Base-by-base conservation (phyloP, 2,329 filamentous ascomycete species). In the Stachybotrys chlorohalonatus region DNA sequence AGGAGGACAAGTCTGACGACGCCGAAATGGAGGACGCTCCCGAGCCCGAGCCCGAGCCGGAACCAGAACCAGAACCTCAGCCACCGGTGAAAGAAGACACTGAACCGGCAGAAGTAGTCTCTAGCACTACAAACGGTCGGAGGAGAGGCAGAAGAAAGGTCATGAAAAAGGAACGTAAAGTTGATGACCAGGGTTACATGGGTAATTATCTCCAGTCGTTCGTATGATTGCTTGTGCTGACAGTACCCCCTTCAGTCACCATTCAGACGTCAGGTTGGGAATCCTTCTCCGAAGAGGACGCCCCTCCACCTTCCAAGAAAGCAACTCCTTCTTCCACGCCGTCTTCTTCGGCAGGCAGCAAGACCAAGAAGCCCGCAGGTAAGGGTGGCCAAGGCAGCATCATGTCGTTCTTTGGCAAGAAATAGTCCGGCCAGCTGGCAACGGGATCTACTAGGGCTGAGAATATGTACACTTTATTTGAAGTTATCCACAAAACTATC, bases 361-460 rank as follows among this genome's bases (percentile, higher is more conserved):
- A 79, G 61, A 68, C 76, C 30, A 84, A 80, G 63, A 87, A 86
- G 66, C 63, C 73, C 17, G 72, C 72, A 1, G 73, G 75, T 1
- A 89, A 90, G 65, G 70, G 72, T 7, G 68, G 81, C 3, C 86
- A 90, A 64, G 90, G 91, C 3, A 95, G 79, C 67, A 95, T 96
- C 66, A 95, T 92, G 86, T 90, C 86, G 1, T 96, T 96, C 72
- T 96, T 96, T 70, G 80, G 81, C 47, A 96, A 95, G 75, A 94
- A 91, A 65, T 52, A 48, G 36, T 48, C 11, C 31, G 7, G 11
- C 31, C 36, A 31, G 15, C 2, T 11, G 45, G 47, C 48, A 13
- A 15, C 11, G 17, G 24, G 2, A 24, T 24, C 24, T 24, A 24
- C 24, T 52, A 13, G 52, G 51, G 45, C 11, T 46, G 17, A 30